A percentile compares a stretch with the other conserved stretches of the same genome.
Evolutionary conservation across 2,329 filamentous ascomycete genomes (phyloP).

Genomic region (Trichoderma hamatum): DNA sequence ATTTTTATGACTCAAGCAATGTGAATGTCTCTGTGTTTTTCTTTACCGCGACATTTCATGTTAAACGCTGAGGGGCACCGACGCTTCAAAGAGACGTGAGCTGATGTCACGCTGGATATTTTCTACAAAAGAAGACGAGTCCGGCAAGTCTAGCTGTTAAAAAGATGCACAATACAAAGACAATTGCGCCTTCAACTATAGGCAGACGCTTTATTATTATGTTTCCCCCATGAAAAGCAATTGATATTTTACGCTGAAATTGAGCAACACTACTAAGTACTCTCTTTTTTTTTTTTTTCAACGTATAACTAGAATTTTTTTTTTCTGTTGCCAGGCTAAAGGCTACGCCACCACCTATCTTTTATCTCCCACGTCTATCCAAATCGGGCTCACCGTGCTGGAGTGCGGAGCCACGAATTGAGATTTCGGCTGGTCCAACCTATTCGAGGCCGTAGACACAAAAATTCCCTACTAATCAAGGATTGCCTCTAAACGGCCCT

Average conservation of each 20-base stretch:
- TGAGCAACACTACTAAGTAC: not conserved
- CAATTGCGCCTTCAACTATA: not conserved
- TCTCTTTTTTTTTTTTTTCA: not conserved
- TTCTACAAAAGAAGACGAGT: not conserved
- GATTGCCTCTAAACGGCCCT: not conserved
- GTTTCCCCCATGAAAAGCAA: not conserved
- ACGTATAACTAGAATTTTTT: not conserved
- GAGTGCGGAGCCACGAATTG: not conserved
- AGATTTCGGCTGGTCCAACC: slow-evolving; percentile 6
- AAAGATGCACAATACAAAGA: not conserved
- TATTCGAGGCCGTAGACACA: slow-evolving; percentile 8
- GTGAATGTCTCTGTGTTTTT: slow-evolving; percentile 23
- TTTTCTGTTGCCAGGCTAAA: not conserved
- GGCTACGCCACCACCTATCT: not conserved
- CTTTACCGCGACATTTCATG: not conserved
- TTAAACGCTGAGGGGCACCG: not conserved
- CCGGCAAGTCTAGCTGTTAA: not conserved
- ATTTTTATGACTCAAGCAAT: slow-evolving; percentile 24
- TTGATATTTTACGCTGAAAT: not conserved
- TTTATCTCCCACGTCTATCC: not conserved
- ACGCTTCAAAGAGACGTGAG: not conserved
- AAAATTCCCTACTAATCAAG: not conserved
- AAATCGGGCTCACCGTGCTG: slow-evolving; percentile 18
- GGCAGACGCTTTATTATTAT: no score
- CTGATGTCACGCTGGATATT: not conserved